phyloP scores from a whole-genome alignment of 2,329 filamentous ascomycete species.

The Dichotomopilus funicola region DNA sequence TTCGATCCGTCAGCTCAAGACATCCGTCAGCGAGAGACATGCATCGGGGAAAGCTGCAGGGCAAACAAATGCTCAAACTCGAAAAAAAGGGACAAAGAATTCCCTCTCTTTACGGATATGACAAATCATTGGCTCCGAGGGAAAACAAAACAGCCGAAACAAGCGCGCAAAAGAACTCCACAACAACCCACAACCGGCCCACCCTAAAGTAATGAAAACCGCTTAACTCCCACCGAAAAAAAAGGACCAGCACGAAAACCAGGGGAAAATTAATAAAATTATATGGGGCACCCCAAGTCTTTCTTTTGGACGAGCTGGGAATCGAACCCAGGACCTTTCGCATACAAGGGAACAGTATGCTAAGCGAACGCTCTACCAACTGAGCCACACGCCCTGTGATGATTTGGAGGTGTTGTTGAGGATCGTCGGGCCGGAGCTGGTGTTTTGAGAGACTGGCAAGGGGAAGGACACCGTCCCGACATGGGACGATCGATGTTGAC shows the following conservation, averaged over 20 bases:
- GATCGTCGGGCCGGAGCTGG: not conserved
- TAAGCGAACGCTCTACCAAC: constrained; percentile 21
- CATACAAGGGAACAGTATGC: constrained; percentile 11
- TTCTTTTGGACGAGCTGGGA: constrained; percentile 15
- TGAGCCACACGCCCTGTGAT: constrained; percentile 18
- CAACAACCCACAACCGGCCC: not conserved
- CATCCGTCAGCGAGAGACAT: too few species aligned
- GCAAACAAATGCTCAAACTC: too few species aligned
- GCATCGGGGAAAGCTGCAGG: too few species aligned
- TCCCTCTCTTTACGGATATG: too few species aligned
- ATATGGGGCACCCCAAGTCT: not conserved
- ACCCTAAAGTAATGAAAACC: not conserved
- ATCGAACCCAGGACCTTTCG: constrained; percentile 21
- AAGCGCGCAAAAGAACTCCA: too few species aligned
- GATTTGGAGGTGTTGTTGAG: constrained; percentile 1
- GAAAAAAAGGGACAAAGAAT: too few species aligned
- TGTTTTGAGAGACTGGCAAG: not conserved
- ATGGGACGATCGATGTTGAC: not conserved
- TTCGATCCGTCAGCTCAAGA: too few species aligned
- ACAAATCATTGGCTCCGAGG: too few species aligned
- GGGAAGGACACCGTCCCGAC: not conserved
- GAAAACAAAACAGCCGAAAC: too few species aligned
- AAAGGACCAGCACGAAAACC: not conserved
- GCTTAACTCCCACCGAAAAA: not conserved
- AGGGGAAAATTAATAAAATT: not conserved